Conservation (phyloP, 2,329 filamentous ascomycete genomes). For the Phialemonium atrogriseum region DNA sequence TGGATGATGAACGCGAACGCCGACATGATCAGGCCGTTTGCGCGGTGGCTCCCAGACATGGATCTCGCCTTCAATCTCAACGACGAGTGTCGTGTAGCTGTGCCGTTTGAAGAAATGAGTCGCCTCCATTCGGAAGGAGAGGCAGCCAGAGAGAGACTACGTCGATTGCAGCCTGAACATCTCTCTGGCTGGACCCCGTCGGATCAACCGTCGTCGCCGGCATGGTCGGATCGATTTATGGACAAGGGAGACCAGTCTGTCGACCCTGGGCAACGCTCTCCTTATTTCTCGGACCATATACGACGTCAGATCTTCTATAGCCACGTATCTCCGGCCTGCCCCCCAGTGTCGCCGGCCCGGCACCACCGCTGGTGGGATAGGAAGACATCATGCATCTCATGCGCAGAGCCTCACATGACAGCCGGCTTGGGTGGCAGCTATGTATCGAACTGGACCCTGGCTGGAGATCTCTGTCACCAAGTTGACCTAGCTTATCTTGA, state of each 20-base stretch:
- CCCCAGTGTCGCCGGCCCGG: constrained; percentile 35
- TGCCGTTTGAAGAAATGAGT: constrained; percentile 33
- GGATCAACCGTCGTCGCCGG: too few species aligned
- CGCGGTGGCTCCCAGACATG: constrained; percentile 39
- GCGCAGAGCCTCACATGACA: too few species aligned
- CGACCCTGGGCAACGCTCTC: constrained; percentile 19
- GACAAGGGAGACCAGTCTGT: too few species aligned
- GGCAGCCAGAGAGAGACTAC: too few species aligned
- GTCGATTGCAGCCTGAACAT: too few species aligned
- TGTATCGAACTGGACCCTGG: constrained; percentile 30
- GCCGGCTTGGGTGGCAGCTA: constrained; percentile 25
- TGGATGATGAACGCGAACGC: constrained; percentile 29
- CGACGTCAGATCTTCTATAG: constrained; percentile 27
- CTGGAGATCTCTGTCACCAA: constrained; percentile 41
- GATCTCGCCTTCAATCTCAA: constrained; percentile 43
- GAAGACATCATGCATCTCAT: too few species aligned
- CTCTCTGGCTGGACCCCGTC: too few species aligned
- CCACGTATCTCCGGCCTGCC: constrained; percentile 31
- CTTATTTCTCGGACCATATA: constrained; percentile 12
- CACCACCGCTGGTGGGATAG: constrained; percentile 29
- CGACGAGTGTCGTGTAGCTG: constrained; percentile 40
- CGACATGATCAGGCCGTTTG: constrained; percentile 31
- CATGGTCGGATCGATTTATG: too few species aligned
- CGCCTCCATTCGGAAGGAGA: too few species aligned
- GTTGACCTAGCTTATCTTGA: constrained; percentile 39